Percentiles rank a stretch among this genome's conserved stretches.
phyloP scores from a whole-genome alignment of 73 alveolate species.

The Paraurostyla sp. region DNA sequence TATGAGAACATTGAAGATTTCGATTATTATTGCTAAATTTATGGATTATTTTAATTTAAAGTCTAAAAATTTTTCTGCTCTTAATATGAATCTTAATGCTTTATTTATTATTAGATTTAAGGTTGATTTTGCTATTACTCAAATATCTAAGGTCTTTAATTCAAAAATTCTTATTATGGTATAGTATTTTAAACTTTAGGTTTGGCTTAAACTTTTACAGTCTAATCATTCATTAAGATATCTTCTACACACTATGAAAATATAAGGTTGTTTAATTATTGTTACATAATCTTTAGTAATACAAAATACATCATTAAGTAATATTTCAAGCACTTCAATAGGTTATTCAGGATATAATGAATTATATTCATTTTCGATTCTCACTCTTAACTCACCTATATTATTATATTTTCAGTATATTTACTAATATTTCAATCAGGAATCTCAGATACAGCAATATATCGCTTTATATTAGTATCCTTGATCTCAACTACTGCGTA shows the following conservation, averaged over 20 bases:
- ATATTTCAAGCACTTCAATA: not conserved
- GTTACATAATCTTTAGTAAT: slow-evolving; percentile 29
- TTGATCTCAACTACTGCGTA: not conserved
- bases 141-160: no score
- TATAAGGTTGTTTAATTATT: no score
- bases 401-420: not conserved
- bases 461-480: not conserved
- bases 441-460: slow-evolving; percentile 16
- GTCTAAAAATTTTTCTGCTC: no score
- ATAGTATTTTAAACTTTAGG: no score
- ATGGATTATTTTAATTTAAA: no score
- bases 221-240: not conserved
- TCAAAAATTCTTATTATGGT: no score
- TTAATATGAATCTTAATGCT: no score
- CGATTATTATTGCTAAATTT: no score
- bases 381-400: not conserved
- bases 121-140: no score
- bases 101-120: no score
- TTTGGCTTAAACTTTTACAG: not conserved
- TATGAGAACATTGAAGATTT: no score
- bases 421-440: slow-evolving; percentile 10
- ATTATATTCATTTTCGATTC: slow-evolving; percentile 24
- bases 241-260: not conserved
- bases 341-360: not conserved
- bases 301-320: not conserved